Base-by-base conservation (phyloP, 2,329 filamentous ascomycete species). In the Pseudonectria foliicola region DNA sequence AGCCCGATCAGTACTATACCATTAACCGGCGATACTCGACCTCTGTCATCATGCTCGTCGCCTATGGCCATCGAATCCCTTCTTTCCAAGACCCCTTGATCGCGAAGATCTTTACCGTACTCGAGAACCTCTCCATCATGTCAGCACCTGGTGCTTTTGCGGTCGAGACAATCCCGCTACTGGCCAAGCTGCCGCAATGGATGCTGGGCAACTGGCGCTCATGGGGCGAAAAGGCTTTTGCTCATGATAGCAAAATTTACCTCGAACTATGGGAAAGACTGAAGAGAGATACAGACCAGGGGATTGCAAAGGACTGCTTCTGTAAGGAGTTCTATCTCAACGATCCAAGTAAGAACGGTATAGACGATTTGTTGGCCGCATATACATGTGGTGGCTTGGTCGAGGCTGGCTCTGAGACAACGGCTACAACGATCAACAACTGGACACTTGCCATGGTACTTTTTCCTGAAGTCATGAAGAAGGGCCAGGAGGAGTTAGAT, bases 381-480 rank as follows among this genome's bases (percentile, higher is more conserved):
- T 44, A 43, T 26, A 45, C 40, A 2, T 44, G 35, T 11, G 40
- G 45, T 10, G 41, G 42, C 2, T 27, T 52, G 13, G 34, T 49
- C 11, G 48, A 48, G 27, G 47, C 47, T 3, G 46, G 46, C 1
- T 43, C 44, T 11, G 49, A 52, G 16, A 45, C 48, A 3, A 52
- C 46, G 3, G 42, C 43, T 1, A 48, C 42, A 1, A 46, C 43
- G 3, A 36, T 72, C 4, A 50, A 60, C 21, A 59, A 54, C 4
- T 70, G 70, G 43, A 53, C 66, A 4, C 58, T 67, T 24, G 70
- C 69, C 11, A 70, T 71, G 65, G 42, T 54, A 3, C 50, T 64
- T 1, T 59, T 61, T 23, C 53, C 54, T 4, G 59, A 56, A 14
- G 62, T 66, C 0, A 31, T 37, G 31, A 40, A 29, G 4, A 44